phyloP scores from a whole-genome alignment of 371 early-diverging fungal genomes.

The Blakeslea trispora region DNA sequence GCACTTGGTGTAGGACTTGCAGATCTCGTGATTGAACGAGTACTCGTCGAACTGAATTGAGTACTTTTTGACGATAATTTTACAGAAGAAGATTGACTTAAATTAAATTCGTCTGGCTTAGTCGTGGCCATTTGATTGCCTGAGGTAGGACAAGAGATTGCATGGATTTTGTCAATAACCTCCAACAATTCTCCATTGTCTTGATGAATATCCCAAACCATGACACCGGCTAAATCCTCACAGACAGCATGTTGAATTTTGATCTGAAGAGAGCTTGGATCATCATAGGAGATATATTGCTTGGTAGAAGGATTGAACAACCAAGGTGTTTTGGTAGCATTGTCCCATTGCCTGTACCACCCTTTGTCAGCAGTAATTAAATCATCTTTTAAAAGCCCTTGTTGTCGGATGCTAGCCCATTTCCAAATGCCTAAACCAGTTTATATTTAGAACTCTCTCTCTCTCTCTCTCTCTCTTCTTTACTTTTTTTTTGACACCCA shows the following conservation, averaged over 20 bases:
- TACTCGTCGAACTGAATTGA: not conserved
- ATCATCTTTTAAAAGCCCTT: slow-evolving; percentile 46
- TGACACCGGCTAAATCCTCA: slow-evolving; percentile 60
- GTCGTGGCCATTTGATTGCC: not conserved
- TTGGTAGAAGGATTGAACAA: slow-evolving; percentile 59
- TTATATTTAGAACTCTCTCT: too few relatives aligned
- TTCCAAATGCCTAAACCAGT: slow-evolving; percentile 63
- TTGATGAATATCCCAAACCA: slow-evolving; percentile 63
- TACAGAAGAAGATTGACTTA: not conserved
- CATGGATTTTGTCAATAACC: slow-evolving; percentile 42
- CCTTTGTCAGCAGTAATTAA: slow-evolving; percentile 45
- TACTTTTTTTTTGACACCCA: not conserved
- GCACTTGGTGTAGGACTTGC: not conserved
- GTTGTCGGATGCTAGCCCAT: slow-evolving; percentile 63
- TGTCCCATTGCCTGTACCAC: slow-evolving; percentile 65
- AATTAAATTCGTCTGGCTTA: not conserved
- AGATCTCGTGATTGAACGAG: not conserved
- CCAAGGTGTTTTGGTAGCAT: slow-evolving; percentile 71
- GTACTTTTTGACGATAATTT: not conserved
- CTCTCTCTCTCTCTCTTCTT: too few relatives aligned
- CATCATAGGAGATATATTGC: slow-evolving; percentile 68
- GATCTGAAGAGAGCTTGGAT: slow-evolving; percentile 54
- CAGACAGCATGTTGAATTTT: slow-evolving; percentile 61
- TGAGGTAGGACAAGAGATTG: slow-evolving; percentile 1
- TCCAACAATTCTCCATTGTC: slow-evolving; percentile 58